These are phyloP conservation scores for Hemileccinum impolitum DNA, from an alignment of 768 basidiomycete species.

Conservation along the genomic window DNA sequence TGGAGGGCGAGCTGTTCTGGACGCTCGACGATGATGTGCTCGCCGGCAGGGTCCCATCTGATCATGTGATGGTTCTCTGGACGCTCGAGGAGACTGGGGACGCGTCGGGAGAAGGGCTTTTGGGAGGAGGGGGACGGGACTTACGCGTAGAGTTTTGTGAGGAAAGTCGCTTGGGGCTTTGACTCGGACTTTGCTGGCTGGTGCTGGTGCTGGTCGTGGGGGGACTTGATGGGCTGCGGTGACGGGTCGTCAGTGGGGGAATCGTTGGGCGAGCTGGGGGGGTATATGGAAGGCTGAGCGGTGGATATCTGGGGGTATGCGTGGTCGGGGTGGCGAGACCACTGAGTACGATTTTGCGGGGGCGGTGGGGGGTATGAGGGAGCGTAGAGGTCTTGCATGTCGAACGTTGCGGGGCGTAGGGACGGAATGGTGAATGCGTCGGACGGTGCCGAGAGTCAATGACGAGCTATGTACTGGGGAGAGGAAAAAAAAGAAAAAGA, in stretches of 20 bases:
- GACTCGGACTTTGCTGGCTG: constrained; percentile 64
- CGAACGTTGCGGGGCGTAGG: constrained; percentile 39
- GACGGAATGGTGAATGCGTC: constrained; percentile 36
- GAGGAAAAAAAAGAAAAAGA: constrained; percentile 32
- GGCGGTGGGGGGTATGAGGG: constrained; percentile 30
- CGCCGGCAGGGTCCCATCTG: constrained; percentile 90
- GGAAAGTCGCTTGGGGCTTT: constrained; percentile 91
- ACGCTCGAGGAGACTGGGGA: constrained; percentile 74
- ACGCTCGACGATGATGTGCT: constrained; percentile 92
- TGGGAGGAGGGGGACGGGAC: constrained; percentile 32
- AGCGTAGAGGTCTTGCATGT: constrained; percentile 49
- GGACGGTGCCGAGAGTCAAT: constrained; percentile 18
- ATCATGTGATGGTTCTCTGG: constrained; percentile 96
- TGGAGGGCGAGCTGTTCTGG: constrained; percentile 93
- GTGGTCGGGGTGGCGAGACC: constrained; percentile 34
- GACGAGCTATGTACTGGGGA: constrained; percentile 30
- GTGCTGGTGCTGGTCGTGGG: constrained; percentile 41
- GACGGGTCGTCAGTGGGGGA: constrained; percentile 50
- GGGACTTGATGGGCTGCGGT: constrained; percentile 27
- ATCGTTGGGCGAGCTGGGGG: constrained; percentile 37
- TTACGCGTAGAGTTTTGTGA: constrained; percentile 95
- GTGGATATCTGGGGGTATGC: constrained; percentile 34
- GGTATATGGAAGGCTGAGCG: constrained; percentile 31
- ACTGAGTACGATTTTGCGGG: constrained; percentile 40
- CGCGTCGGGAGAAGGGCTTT: constrained; percentile 17